These are phyloP conservation scores for Backusella parvicylindrica DNA, from an alignment of 192 early-diverging fungal genomes.

Conservation along the genomic window DNA sequence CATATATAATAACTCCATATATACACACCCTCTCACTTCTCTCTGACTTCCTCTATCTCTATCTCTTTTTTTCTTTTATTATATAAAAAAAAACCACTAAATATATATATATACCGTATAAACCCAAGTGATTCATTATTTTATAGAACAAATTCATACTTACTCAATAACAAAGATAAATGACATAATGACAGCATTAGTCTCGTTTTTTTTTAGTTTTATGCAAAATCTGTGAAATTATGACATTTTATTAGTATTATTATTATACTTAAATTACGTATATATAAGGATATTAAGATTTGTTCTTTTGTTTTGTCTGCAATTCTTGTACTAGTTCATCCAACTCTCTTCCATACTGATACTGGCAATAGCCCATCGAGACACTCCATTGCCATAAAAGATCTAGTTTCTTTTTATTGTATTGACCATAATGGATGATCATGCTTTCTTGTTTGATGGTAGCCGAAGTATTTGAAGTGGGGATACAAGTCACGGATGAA, in stretches of 20 bases:
- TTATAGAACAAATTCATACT: too few species aligned
- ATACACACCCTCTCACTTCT: not conserved
- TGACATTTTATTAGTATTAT: too few species aligned
- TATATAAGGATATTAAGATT: not conserved
- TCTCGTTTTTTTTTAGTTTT: not conserved
- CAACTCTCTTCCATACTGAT: not conserved
- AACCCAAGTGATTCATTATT: not conserved
- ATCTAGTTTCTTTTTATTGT: not conserved
- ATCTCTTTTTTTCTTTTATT: not conserved
- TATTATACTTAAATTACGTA: too few species aligned
- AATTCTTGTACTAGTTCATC: not conserved
- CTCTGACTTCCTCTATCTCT: not conserved
- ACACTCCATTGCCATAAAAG: constrained; percentile 5
- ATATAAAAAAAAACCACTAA: too few species aligned
- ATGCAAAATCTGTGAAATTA: too few species aligned
- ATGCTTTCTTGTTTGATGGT: not conserved
- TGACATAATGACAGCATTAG: not conserved
- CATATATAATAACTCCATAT: not conserved
- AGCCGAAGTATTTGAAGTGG: not conserved
- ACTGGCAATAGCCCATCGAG: constrained; percentile 7
- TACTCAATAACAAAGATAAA: too few species aligned
- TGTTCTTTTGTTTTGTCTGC: not conserved
- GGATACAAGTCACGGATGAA: not conserved
- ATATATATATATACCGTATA: not conserved
- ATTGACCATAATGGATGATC: not conserved